Base-by-base conservation (phyloP, 345 rosid species). In the Camelina hispida region DNA sequence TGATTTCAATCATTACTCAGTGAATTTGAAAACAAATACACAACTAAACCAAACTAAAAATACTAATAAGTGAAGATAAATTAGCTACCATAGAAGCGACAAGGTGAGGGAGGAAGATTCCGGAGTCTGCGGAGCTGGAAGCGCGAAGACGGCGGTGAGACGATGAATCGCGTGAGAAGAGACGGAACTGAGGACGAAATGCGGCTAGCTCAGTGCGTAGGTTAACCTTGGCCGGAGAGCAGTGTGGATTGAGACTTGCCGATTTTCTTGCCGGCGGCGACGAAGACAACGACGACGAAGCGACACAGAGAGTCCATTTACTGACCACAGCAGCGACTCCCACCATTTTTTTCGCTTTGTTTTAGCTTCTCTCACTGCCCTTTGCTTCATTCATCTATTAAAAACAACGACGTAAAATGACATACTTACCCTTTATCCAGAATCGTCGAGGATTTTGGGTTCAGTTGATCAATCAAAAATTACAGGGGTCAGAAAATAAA, bases 61-160 rank as follows among this genome's bases (percentile, higher is more conserved):
- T 7, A 58, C 5, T 25, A 34, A 22, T 28, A 40, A 46, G 48
- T 11, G 20, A 74, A 32, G 38, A 10, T 43, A 43, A 13, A 60
- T 10, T 10, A 15, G 25, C 82, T 51, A 94, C 97, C 93, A 87
- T 15, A 52, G 96, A 80, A 71, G 99, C 97, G 68, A 95, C 93
- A 80, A 89, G 79, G 77, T 81, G 93, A 35, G 97, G 95, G 74
- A 90, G 92, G 83, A 90, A 95, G 81, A 88, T 85, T 59, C 86
- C 88, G 4, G 84, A 54, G 11, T 81, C 77, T 77, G 79, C 47
- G 65, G 87, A 76, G 75, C 62, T 79, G 62, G 85, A 84, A 63
- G 77, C 78, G 62, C 58, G 68, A 65, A 59, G 70, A 48, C 62
- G 71, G 67, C 68, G 85, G 75, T 71, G 77, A 11, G 82, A 62